Evolutionary conservation across 169 alveolate species (phyloP).

Genomic region (Cryptosporidium andersoni): DNA sequence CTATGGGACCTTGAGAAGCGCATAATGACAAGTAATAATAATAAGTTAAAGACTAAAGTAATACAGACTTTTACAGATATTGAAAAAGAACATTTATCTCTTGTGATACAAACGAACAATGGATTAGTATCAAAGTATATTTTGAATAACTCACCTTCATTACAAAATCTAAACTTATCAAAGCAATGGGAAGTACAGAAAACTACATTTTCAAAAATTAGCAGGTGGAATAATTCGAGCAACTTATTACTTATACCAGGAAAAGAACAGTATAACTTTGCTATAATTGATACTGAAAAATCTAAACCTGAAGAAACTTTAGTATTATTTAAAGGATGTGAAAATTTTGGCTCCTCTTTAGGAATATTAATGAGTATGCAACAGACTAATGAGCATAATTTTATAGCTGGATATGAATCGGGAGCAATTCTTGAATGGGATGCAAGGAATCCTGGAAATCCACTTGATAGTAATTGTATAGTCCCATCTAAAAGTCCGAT

Average conservation of each 20-base stretch:
- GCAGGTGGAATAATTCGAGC: too few species aligned
- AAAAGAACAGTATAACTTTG: neutral
- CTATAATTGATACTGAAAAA: neutral
- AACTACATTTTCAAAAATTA: too few species aligned
- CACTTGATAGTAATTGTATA: neutral
- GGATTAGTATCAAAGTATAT: too few species aligned
- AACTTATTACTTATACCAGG: too few species aligned
- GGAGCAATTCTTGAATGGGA: slow-evolving; percentile 40
- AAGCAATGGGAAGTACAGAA: too few species aligned
- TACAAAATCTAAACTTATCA: too few species aligned
- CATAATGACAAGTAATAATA: neutral
- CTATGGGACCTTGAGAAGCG: slow-evolving; percentile 39
- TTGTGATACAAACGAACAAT: too few species aligned
- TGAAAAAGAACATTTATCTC: too few species aligned
- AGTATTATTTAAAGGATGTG: neutral
- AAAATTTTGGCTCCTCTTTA: neutral
- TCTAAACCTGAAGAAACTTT: neutral
- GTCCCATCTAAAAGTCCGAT: slow-evolving; percentile 5
- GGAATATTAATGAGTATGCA: slow-evolving; percentile 25
- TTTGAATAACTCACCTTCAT: too few species aligned
- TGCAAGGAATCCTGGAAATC: slow-evolving; percentile 4
- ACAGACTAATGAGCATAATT: neutral
- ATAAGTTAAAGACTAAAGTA: neutral
- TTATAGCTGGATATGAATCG: slow-evolving; percentile 31
- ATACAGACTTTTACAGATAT: neutral